Evolutionary conservation across 345 rosid genomes (phyloP), one percentile per base, ranked within the genome.

Genomic region (Gossypium rotundifolium): DNA sequence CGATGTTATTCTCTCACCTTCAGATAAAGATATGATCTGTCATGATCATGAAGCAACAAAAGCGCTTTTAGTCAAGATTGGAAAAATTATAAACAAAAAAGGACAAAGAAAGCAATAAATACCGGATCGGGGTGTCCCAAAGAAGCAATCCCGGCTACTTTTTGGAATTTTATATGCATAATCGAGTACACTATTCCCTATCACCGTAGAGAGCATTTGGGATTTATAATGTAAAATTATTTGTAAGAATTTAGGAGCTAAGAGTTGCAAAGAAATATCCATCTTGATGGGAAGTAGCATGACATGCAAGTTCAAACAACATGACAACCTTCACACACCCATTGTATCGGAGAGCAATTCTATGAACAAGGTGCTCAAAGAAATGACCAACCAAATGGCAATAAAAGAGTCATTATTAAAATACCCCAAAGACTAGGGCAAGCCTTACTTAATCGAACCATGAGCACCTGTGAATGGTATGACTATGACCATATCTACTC

Each of bases 131-230:
- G 98, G 98, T 40, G 93, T 89, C 14, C 98, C 98, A 69, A n/a
- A n/a, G 97, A 97, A 58, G 98, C 97, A 81, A 77, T 84, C 68
- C 98, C n/a, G 88, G 45, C 89, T 84, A 82, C 93, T 88, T 84
- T 94, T 95, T 66, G 98, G 94, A 75, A 92, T 92, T 88, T 94
- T 94, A 80, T 87, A 94, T 10, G 98, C 97, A 78, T 93, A 95
- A 22, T 93, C 85, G 98, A 89, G 84, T 92, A 92, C 63, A 94
- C 98, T 71, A 91, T 91, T 74, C 98, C 98, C 73, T 85, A 72
- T 94, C 98, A 77, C 97, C 92, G 88, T 74, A 81, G 59, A 81
- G 51, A 48, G 20, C 77, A 80, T 57, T 53, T 72, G 46, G 38
- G 44, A 17, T 22, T 72, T 54, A 58, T 23, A 16, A 59, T 72